Conservation (phyloP, 306 rosid genomes). For the Leucaena leucocephala region DNA sequence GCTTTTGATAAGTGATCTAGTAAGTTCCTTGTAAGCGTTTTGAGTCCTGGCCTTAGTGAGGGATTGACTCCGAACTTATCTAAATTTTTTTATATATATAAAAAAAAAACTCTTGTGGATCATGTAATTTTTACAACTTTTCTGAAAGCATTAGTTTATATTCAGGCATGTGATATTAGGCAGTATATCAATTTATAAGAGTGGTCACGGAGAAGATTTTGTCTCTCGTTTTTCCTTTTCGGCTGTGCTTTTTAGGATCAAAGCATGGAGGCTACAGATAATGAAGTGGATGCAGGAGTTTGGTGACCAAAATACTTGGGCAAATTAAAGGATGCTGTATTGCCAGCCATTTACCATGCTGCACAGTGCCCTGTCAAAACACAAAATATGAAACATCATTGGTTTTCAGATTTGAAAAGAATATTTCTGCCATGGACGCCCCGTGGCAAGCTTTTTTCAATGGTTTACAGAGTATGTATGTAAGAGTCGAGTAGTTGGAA, state of each 20-base stretch:
- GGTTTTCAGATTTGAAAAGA: constrained; percentile 2
- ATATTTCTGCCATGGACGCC: background rate
- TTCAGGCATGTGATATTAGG: background rate
- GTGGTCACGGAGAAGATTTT: too few relatives aligned
- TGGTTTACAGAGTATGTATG: background rate
- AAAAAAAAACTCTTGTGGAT: too few relatives aligned
- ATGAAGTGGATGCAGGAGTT: background rate
- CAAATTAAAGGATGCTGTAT: background rate
- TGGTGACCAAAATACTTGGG: background rate
- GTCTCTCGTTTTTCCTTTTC: background rate
- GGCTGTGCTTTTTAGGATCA: background rate
- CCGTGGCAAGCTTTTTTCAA: constrained; percentile 25
- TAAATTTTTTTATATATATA: too few relatives aligned
- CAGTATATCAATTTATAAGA: too few relatives aligned
- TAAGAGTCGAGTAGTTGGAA: background rate
- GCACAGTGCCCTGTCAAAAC: background rate
- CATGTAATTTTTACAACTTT: background rate
- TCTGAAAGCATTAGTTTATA: background rate
- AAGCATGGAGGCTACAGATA: background rate
- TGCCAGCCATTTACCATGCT: background rate
- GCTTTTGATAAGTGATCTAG: too few relatives aligned
- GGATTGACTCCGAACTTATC: too few relatives aligned
- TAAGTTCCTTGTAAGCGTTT: too few relatives aligned
- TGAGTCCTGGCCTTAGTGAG: too few relatives aligned
- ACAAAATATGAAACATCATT: background rate